These are phyloP conservation scores for Helicosporidium sp. DNA, from an alignment of 139 green algal genomes.

Conservation along the genomic window DNA sequence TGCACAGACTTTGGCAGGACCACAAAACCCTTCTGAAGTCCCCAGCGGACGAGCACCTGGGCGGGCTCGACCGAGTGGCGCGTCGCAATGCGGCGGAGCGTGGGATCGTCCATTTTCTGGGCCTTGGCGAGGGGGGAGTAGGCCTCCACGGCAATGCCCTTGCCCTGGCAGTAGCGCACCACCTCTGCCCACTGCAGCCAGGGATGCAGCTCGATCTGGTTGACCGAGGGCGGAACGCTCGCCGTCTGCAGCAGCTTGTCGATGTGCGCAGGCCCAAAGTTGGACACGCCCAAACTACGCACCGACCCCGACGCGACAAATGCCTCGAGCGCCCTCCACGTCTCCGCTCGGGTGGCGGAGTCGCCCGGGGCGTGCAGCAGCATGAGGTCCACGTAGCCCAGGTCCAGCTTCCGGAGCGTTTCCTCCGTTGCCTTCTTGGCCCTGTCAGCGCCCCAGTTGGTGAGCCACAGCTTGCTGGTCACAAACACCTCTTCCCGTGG, in stretches of 20 bases:
- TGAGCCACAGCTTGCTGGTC: constrained; percentile 25
- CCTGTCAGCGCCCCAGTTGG: constrained; percentile 6
- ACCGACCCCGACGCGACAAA: constrained; percentile 16
- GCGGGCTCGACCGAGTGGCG: constrained; percentile 16
- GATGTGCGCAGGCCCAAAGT: constrained; percentile 43
- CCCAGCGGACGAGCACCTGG: constrained; percentile 30
- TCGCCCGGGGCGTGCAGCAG: constrained; percentile 36
- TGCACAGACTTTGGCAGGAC: constrained; percentile 40
- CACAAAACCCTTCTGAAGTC: constrained; percentile 42
- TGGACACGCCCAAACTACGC: constrained; percentile 41
- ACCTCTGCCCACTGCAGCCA: constrained; percentile 28
- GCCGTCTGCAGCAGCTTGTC: constrained; percentile 31
- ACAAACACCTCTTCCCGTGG: constrained; percentile 26
- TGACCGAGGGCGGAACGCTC: constrained; percentile 34
- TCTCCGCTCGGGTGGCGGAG: constrained; percentile 12
- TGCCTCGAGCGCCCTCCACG: constrained; percentile 36
- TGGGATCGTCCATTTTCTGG: constrained; percentile 12
- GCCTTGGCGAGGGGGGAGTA: constrained; percentile 12
- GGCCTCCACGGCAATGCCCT: constrained; percentile 31
- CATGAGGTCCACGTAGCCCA: constrained; percentile 11
- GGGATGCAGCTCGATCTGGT: constrained; percentile 46
- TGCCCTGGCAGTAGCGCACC: constrained; percentile 22
- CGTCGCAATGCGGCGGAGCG: constrained; percentile 9
- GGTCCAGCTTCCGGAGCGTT: neutral
- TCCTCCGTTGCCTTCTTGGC: constrained; percentile 1